These are phyloP conservation scores for Colletotrichum navitas DNA, from an alignment of 2,329 filamentous ascomycete species.

Conservation along the genomic window DNA sequence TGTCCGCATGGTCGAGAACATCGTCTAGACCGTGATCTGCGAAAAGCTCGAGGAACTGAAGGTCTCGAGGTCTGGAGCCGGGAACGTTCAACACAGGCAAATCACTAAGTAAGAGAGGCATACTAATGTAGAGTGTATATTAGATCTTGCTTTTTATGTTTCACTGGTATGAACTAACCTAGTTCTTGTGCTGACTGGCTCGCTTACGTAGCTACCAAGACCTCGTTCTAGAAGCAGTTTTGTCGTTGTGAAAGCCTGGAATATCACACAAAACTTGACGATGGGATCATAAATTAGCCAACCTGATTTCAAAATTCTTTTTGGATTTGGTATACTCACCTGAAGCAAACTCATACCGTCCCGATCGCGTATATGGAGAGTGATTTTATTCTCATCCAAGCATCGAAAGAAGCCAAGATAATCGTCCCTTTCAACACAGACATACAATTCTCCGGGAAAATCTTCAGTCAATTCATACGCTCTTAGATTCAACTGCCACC, in stretches of 20 bases:
- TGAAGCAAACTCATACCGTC: fast-evolving
- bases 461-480: not conserved
- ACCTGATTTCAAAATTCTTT: too few relatives aligned
- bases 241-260: not conserved
- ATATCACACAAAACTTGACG: fast-evolving
- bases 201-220: not conserved
- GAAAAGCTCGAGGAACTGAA: not conserved
- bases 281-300: not conserved
- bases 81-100: fast-evolving
- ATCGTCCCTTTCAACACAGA: not conserved
- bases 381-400: not conserved
- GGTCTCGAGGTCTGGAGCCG: not conserved
- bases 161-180: not conserved
- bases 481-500: slow-evolving; percentile 9
- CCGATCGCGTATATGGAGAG: not conserved
- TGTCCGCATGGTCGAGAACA: not conserved
- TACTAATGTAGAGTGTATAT: not conserved
- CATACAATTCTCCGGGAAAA: fast-evolving
- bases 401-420: not conserved
- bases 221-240: not conserved
- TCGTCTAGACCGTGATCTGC: not conserved
- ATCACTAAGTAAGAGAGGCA: not conserved
- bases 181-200: fast-evolving
- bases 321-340: fast-evolving
- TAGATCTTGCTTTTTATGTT: not conserved